Evolutionary conservation across 2,329 filamentous ascomycete species (phyloP), one percentile per base, ranked within the genome.

Genomic region (Catunica adiposa): DNA sequence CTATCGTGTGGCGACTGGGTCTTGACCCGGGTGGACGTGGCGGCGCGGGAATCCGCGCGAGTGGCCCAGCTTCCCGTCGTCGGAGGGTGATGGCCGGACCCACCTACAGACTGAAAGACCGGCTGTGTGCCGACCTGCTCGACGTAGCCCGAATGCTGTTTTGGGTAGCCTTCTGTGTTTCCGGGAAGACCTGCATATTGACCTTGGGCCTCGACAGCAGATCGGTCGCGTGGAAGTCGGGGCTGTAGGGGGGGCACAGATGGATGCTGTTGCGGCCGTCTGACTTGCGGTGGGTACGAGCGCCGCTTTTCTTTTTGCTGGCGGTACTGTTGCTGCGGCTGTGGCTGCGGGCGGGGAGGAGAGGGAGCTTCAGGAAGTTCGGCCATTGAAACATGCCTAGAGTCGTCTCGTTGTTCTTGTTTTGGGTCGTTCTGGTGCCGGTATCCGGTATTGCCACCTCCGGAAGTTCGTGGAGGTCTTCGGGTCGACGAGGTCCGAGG

Each of bases 221-320:
- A 40, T 58, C 53, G 29, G 57, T 58, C 42, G 57, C 57, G 50
- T 58, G 57, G 25, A 58, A 58, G 44, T 58, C 57, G 20, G 57
- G 57, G 20, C 57, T 56, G 57, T 56, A 58, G 14, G 57, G 57
- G 40, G 57, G 57, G 23, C 57, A 58, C 5, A 56, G 42, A 17
- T 51, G 54, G 17, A 37, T 52, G n/a, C 44, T 55, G 34, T 34
- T 51, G 29, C 47, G 51, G 56, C 52, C 56, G 44, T 29, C 51
- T 51, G 51, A 57, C 56, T 15, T 50, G 56, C 20, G 56, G 56
- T 34, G 56, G 56, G 34, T 57, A 57, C 26, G 51, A 54, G 5
- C 48, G 51, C 14, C 51, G 40, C 23, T 42, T 56, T 34, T 8
- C 20, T 8, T 38, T 23, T 37, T 22, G 34, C 20, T 40, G 50